These are phyloP conservation scores for Goffeauzyma gilvescens DNA, from an alignment of 768 basidiomycete genomes.

Conservation along the genomic window DNA sequence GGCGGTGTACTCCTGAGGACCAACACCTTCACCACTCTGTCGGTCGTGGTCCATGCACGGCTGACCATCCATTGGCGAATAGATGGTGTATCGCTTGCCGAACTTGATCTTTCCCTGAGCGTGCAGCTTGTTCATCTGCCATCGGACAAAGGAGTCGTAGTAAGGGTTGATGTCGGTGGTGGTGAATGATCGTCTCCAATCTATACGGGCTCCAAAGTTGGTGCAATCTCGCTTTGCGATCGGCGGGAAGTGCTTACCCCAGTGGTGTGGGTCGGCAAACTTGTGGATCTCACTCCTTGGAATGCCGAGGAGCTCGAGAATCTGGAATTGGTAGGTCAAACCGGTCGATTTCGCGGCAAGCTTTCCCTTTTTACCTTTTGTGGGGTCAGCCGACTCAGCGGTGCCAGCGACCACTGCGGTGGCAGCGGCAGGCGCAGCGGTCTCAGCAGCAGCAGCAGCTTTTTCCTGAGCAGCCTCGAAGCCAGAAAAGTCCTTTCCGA, in stretches of 20 bases:
- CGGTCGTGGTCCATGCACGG: conserved; percentile 99
- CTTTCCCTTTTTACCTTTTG: conserved; percentile 89
- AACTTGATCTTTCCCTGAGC: conserved; percentile 84
- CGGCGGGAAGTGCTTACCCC: conserved; percentile 87
- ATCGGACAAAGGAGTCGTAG: conserved; percentile 89
- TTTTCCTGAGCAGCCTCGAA: conserved; percentile 36
- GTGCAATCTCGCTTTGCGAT: conserved; percentile 63
- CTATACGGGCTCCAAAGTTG: conserved; percentile 78
- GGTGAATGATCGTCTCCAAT: conserved; percentile 87
- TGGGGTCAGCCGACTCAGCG: conserved; percentile 25
- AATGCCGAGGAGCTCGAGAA: conserved; percentile 83
- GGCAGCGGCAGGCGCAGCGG: conserved; percentile 27
- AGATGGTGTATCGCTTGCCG: conserved; percentile 93
- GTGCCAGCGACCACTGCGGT: conserved; percentile 33
- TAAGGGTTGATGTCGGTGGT: conserved; percentile 93
- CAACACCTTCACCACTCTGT: conserved; percentile 77
- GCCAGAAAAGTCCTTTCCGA: conserved; percentile 69
- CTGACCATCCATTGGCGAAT: conserved; percentile 94
- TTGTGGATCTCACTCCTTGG: conserved; percentile 78
- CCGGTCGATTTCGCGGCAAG: conserved; percentile 81
- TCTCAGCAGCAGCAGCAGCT: conserved; percentile 33
- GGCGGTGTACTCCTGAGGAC: conserved; percentile 86
- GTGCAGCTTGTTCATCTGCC: conserved; percentile 91
- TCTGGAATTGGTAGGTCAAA: conserved; percentile 92
- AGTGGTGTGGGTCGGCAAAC: conserved; percentile 85